Conservation (phyloP, 768 basidiomycete species). For the Boletus rufocinnamomeus region DNA sequence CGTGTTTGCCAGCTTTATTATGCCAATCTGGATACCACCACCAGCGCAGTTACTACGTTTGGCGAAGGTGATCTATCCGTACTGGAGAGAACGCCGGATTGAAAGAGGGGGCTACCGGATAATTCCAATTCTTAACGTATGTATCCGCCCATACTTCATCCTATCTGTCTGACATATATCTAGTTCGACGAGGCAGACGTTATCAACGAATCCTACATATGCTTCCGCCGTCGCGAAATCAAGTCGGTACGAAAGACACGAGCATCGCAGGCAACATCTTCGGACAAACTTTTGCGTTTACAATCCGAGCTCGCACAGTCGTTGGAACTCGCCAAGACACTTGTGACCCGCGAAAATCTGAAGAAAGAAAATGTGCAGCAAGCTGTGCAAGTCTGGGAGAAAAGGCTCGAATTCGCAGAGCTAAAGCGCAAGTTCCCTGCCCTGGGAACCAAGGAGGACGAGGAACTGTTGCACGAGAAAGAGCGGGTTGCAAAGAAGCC, state of each 20-base stretch:
- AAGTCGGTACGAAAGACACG: slow-evolving; percentile 95
- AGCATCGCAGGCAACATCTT: slow-evolving; percentile 83
- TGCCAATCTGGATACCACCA: slow-evolving; percentile 70
- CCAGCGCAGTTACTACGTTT: slow-evolving; percentile 64
- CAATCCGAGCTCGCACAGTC: slow-evolving; percentile 73
- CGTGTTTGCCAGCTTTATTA: slow-evolving; percentile 66
- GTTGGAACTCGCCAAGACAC: slow-evolving; percentile 67
- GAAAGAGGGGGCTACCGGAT: slow-evolving; percentile 82
- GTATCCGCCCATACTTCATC: slow-evolving; percentile 25
- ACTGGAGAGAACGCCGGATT: slow-evolving; percentile 86
- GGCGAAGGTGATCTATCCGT: slow-evolving; percentile 76
- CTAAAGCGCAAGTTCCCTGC: slow-evolving; percentile 74
- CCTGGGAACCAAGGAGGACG: slow-evolving; percentile 65
- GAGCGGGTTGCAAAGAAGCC: slow-evolving; percentile 62
- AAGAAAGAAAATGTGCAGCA: slow-evolving; percentile 69
- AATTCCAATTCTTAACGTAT: slow-evolving; percentile 85
- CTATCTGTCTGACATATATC: slow-evolving; percentile 2
- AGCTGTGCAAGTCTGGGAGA: slow-evolving; percentile 74
- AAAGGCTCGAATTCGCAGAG: slow-evolving; percentile 70
- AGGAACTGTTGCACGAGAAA: slow-evolving; percentile 73
- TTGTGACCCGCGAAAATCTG: slow-evolving; percentile 70
- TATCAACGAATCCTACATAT: slow-evolving; percentile 91
- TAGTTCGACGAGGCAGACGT: slow-evolving; percentile 90
- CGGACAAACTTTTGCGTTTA: slow-evolving; percentile 85
- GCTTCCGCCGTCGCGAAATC: slow-evolving; percentile 93